These are phyloP conservation scores for Backusella macrospora DNA, from an alignment of 192 early-diverging fungal genomes.

Conservation along the genomic window DNA sequence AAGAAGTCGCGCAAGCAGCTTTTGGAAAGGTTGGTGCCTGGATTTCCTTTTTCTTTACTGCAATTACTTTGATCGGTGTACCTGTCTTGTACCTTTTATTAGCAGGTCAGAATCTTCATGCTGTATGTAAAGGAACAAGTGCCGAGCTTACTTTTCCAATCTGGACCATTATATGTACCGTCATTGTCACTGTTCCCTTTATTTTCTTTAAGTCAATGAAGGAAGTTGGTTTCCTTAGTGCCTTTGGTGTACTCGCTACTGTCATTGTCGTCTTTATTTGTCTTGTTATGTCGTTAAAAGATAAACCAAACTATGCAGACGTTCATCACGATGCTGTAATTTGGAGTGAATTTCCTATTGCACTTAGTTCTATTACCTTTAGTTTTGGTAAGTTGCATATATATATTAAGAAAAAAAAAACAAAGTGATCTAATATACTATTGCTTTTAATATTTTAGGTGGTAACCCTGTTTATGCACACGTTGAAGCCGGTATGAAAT, in stretches of 20 bases:
- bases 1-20: constrained; percentile 67
- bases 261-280: constrained; percentile 69
- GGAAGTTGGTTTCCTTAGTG: constrained; percentile 71
- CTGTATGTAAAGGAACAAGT: constrained; percentile 50
- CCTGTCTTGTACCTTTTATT: constrained; percentile 72
- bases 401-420: neutral
- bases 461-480: constrained; percentile 84
- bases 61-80: constrained; percentile 66
- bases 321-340: constrained; percentile 43
- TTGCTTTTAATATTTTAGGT: no score
- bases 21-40: constrained; percentile 66
- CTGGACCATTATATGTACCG: constrained; percentile 61
- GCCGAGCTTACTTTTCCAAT: constrained; percentile 47
- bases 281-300: constrained; percentile 50
- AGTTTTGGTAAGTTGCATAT: constrained; percentile 32
- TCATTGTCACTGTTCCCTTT: constrained; percentile 66
- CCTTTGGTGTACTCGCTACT: constrained; percentile 71
- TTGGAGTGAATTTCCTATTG: constrained; percentile 59
- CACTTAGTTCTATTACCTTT: constrained; percentile 63
- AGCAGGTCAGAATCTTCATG: constrained; percentile 65
- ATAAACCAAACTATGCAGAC: constrained; percentile 26
- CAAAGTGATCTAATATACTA: neutral
- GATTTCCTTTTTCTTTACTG: constrained; percentile 63
- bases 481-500: constrained; percentile 72
- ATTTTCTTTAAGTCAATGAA: constrained; percentile 74